Evolutionary conservation across 495 filamentous ascomycete genomes (phyloP), one percentile per base, ranked within the genome.

Genomic region (Xylaria castorea): DNA sequence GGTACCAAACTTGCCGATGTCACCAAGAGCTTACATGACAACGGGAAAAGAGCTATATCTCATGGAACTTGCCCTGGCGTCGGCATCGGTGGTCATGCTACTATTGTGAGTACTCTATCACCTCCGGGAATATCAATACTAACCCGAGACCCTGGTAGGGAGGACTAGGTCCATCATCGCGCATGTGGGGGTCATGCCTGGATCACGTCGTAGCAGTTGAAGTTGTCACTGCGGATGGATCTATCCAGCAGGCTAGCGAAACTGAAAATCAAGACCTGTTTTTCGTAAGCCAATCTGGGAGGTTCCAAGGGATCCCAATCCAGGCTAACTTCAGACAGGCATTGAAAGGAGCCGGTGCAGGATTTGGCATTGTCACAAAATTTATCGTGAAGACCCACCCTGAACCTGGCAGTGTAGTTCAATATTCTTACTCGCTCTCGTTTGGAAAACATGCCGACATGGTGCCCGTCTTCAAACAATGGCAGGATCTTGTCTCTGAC

Each of bases 21-120:
- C 4, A 87, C 88, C 1, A 69, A 83, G 22, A 83, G 74, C 48
- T 80, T 94, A n/a, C 89, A 87, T 73, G 79, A 87, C 34, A 85
- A 88, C 65, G 91, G 90, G 1, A 82, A 87, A 34, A 83, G 92
- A 8, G 92, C 90, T 18, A 86, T 94, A 6, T 78, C 92, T 0
- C 92, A 92, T 73, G 92, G 91, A 22, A 88, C 88, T 16, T 91
- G 88, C 70, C 87, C 91, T 34, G 81, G 81, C 6, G 83, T 86
- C n/a, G 93, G 93, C 20, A 86, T 92, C 27, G 92, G 90, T 30
- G 93, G 93, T 6, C 93, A 95, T 78, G 85, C 88, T 62, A 91
- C 90, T 14, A 87, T 88, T 74, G 87, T 84, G 73, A 72, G 80
- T 71, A 8, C 34, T 50, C 3, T 30, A 27, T 46, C 12, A 22